Evolutionary conservation across 2,329 filamentous ascomycete species (phyloP).

Genomic region (Polytolypa hystricis): DNA sequence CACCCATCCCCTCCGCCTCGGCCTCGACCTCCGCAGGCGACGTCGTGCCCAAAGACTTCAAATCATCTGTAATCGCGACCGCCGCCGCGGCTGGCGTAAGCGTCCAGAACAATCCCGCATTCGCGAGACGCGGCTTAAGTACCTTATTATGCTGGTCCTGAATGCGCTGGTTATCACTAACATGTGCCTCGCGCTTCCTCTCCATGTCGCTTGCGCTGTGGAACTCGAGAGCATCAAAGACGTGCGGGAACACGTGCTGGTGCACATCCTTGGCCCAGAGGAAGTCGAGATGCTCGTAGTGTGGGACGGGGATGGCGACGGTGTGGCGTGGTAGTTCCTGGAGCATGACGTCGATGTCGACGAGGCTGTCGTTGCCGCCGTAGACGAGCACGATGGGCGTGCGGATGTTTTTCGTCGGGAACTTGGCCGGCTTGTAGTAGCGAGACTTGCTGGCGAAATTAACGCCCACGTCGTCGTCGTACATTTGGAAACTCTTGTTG

Average conservation of each 20-base stretch:
- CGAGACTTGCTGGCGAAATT: conserved; percentile 58
- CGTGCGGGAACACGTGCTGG: conserved; percentile 74
- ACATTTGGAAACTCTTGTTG: conserved; percentile 95
- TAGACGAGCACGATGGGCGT: conserved; percentile 91
- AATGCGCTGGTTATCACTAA: no score
- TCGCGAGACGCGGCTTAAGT: no score
- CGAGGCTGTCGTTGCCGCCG: conserved; percentile 82
- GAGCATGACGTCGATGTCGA: conserved; percentile 89
- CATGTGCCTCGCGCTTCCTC: no score
- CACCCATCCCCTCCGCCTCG: no score
- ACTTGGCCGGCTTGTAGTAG: conserved; percentile 93
- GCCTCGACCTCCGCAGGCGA: no score
- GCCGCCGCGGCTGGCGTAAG: no score
- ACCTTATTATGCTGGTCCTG: no score
- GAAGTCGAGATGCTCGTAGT: conserved; percentile 96
- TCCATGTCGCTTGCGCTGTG: conserved; percentile 37
- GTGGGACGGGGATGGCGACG: conserved; percentile 71
- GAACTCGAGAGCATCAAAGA: conserved; percentile 75
- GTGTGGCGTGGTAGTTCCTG: conserved; percentile 77
- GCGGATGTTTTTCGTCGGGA: conserved; percentile 92
- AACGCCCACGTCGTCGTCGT: conserved; percentile 82
- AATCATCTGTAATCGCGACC: no score
- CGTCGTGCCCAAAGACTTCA: no score
- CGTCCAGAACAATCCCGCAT: no score
- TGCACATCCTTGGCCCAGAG: conserved; percentile 85